Evolutionary conservation across 1,284 basidiomycete species (phyloP), one percentile per base, ranked within the genome.

Genomic region (Meira miltonrushii): DNA sequence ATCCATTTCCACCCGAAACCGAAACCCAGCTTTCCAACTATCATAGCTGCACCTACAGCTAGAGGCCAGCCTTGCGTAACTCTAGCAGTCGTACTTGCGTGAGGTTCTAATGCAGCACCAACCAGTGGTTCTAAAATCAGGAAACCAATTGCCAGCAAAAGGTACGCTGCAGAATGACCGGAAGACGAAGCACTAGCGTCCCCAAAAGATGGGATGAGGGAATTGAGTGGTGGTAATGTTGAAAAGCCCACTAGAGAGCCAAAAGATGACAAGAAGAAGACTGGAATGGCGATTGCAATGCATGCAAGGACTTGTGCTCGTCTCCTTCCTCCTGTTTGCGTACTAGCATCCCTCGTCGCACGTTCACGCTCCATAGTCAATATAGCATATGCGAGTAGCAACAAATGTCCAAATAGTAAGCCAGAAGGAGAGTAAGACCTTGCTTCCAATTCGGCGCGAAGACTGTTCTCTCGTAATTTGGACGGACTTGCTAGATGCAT

Each of bases 11-110:
- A 59, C 28, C 59, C 60, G 41, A 63, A 57, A 19, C 63, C 67
- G 37, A 76, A 77, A 2, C 68, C 75, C 7, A 72, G 71, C 33
- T 64, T 69, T 0, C 74, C 75, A 33, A 76, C 67, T 9, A 65
- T 57, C 25, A 69, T 62, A 5, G 57, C 55, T 9, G 68, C 68
- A 10, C 71, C 59, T 4, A 73, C 64, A 3, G 67, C 72, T 19
- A 75, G 62, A 1, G 72, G 72, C 75, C 75, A 77, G 11, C 69
- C 75, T 38, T 76, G 74, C 6, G 58, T 55, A 1, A 71, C 69
- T 13, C 71, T 60, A n/a, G 68, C 59, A 23, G 65, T 57, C 8
- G 68, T 55, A 1, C 66, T 65, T 10, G 68, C 72, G 48, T 77
- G 74, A 8, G 69, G 58, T 49, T 76, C 72, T 15, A 77, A 61